phyloP scores from a whole-genome alignment of 345 rosid species.

The Laguncularia racemosa region DNA sequence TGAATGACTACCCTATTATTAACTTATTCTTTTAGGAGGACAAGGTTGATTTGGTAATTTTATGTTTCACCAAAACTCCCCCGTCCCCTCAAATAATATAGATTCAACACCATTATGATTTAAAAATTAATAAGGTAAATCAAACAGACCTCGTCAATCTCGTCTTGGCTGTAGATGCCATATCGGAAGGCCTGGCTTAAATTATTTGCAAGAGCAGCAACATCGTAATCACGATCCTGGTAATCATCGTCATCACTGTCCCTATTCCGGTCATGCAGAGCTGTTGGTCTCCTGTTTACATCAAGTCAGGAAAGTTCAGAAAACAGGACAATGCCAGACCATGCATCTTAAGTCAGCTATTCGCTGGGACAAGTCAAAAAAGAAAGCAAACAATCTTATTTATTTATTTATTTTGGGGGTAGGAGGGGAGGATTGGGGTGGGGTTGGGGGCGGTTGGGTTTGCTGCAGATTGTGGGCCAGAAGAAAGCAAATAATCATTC shows the following conservation, averaged over 20 bases:
- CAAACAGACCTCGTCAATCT: conserved; percentile 59
- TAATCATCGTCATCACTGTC: conserved; percentile 94
- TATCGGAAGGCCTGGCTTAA: conserved; percentile 88
- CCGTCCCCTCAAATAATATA: neutral
- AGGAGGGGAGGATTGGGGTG: too few relatives aligned
- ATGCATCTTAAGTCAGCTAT: too few relatives aligned
- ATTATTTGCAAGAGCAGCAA: conserved; percentile 86
- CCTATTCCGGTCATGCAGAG: conserved; percentile 68
- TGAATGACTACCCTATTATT: too few relatives aligned
- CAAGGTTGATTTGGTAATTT: too few relatives aligned
- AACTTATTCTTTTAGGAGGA: too few relatives aligned
- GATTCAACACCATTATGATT: neutral
- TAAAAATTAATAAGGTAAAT: neutral
- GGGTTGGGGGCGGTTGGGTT: too few relatives aligned
- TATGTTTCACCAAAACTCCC: too few relatives aligned
- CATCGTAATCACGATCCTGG: conserved; percentile 94
- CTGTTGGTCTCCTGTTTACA: conserved; percentile 76
- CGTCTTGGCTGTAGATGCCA: conserved; percentile 78
- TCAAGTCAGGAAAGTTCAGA: conserved; percentile 8
- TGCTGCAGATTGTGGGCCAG: too few relatives aligned
- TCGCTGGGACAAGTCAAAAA: too few relatives aligned
- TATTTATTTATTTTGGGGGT: too few relatives aligned
- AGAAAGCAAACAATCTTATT: too few relatives aligned
- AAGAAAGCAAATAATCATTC: too few relatives aligned
- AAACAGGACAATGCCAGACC: neutral